Percentiles rank a stretch among this genome's conserved stretches.
Conservation (phyloP, 2,329 filamentous ascomycete species). For the Tolypocladium endophyticum region DNA sequence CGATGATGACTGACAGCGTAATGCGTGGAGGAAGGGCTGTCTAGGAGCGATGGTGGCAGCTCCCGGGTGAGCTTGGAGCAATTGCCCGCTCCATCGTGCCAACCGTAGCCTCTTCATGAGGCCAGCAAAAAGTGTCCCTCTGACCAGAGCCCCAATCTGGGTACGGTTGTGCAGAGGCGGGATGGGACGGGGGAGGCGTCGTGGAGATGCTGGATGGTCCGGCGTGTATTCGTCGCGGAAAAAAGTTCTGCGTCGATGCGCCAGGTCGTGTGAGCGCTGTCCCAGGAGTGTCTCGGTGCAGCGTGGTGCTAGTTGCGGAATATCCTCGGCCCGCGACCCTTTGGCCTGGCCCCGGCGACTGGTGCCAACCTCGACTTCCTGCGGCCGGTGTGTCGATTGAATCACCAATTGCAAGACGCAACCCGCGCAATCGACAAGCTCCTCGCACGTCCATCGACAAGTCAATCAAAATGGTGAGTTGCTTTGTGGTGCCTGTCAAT, state of each 20-base stretch:
- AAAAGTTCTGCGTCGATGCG: slow-evolving; percentile 5
- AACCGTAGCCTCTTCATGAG: slow-evolving; percentile 32
- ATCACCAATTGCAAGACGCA: slow-evolving; percentile 13
- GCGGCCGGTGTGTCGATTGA: background rate
- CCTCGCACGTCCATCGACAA: slow-evolving; percentile 22
- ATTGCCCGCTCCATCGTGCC: slow-evolving; percentile 29
- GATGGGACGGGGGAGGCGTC: background rate
- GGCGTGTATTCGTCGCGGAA: background rate
- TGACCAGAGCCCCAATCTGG: background rate
- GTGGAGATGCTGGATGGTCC: background rate
- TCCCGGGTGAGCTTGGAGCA: slow-evolving; percentile 24
- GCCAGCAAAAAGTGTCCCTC: background rate
- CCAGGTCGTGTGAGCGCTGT: slow-evolving; percentile 7
- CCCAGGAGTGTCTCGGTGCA: background rate
- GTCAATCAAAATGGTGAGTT: slow-evolving; percentile 45
- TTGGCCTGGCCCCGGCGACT: background rate
- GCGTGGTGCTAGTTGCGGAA: slow-evolving; percentile 2
- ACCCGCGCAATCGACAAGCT: slow-evolving; percentile 17
- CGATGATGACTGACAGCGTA: slow-evolving; percentile 22
- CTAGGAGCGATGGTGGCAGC: slow-evolving; percentile 11
- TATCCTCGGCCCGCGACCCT: slow-evolving; percentile 6
- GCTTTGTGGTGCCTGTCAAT: background rate
- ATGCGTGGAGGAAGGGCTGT: slow-evolving; percentile 13
- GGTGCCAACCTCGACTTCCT: background rate
- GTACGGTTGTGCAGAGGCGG: background rate